These are phyloP conservation scores for Cordyceps militaris DNA, from an alignment of 2,329 filamentous ascomycete species.

Conservation along the genomic window DNA sequence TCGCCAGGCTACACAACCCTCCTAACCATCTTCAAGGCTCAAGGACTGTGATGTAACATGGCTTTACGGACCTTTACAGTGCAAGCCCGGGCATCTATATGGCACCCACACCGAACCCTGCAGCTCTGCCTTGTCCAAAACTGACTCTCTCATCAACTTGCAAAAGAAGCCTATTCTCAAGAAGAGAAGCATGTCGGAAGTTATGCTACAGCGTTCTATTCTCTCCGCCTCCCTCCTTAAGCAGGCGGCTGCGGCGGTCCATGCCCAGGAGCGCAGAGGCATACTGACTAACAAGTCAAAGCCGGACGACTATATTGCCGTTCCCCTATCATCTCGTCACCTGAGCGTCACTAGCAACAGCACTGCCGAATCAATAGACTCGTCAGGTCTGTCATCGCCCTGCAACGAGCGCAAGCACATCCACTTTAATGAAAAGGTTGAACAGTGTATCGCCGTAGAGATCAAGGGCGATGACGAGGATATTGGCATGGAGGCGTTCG, in stretches of 20 bases:
- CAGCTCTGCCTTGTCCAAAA: conserved; percentile 38
- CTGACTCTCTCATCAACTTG: conserved; percentile 56
- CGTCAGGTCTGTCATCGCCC: conserved; percentile 62
- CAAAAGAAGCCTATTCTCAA: conserved; percentile 88
- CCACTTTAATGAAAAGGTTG: conserved; percentile 92
- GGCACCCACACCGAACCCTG: conserved; percentile 9
- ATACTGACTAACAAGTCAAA: conserved; percentile 52
- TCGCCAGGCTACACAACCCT: not conserved
- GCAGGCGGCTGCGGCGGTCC: conserved; percentile 78
- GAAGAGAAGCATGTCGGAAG: conserved; percentile 91
- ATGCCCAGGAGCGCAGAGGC: conserved; percentile 64
- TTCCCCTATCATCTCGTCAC: conserved; percentile 54
- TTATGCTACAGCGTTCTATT: conserved; percentile 84
- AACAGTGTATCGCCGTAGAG: conserved; percentile 92
- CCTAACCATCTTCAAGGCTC: conserved; percentile 54
- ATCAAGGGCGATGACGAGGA: conserved; percentile 69
- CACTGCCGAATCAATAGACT: conserved; percentile 54
- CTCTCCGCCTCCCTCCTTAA: conserved; percentile 85
- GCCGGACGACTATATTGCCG: conserved; percentile 59
- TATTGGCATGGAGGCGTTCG: conserved; percentile 53
- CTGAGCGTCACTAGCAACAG: conserved; percentile 57
- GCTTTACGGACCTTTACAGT: conserved; percentile 90
- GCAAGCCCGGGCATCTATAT: conserved; percentile 52
- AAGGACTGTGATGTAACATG: conserved; percentile 97
- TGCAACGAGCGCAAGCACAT: conserved; percentile 73